phyloP scores from a whole-genome alignment of 768 basidiomycete species.

The Clitopilus hobsonii region DNA sequence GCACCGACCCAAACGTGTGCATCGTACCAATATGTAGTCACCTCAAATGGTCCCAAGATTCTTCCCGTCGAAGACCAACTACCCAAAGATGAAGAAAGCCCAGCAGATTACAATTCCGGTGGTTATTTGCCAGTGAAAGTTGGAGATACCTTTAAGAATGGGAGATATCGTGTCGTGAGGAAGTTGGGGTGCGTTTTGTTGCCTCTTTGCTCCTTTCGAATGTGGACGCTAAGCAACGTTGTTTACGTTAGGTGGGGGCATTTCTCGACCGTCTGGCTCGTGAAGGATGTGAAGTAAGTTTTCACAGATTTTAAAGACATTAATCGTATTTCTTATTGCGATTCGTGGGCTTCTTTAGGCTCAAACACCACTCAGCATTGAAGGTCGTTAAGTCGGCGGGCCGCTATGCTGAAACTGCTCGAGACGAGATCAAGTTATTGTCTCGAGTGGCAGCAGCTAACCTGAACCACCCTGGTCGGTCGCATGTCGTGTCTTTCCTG shows the following conservation, averaged over 20 bases:
- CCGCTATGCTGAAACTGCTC: constrained; percentile 93
- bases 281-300: constrained; percentile 70
- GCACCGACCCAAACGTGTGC: constrained; percentile 62
- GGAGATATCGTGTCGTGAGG: constrained; percentile 79
- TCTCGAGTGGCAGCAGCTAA: constrained; percentile 68
- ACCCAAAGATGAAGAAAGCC: constrained; percentile 75
- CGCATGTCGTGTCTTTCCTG: constrained; percentile 83
- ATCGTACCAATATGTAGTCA: constrained; percentile 75
- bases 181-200: constrained; percentile 73
- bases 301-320: constrained; percentile 3
- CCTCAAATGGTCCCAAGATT: constrained; percentile 62
- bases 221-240: constrained; percentile 14
- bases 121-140: constrained; percentile 82
- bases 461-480: constrained; percentile 72
- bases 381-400: constrained; percentile 95
- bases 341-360: constrained; percentile 33
- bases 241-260: constrained; percentile 72
- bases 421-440: constrained; percentile 93
- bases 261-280: constrained; percentile 93
- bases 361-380: constrained; percentile 77
- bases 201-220: constrained; percentile 16
- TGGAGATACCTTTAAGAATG: constrained; percentile 78
- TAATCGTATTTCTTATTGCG: constrained; percentile 10
- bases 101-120: constrained; percentile 79
- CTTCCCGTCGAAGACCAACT: constrained; percentile 62